Base-by-base conservation (phyloP, 2,329 filamentous ascomycete genomes). In the Parastagonospora nodorum region DNA sequence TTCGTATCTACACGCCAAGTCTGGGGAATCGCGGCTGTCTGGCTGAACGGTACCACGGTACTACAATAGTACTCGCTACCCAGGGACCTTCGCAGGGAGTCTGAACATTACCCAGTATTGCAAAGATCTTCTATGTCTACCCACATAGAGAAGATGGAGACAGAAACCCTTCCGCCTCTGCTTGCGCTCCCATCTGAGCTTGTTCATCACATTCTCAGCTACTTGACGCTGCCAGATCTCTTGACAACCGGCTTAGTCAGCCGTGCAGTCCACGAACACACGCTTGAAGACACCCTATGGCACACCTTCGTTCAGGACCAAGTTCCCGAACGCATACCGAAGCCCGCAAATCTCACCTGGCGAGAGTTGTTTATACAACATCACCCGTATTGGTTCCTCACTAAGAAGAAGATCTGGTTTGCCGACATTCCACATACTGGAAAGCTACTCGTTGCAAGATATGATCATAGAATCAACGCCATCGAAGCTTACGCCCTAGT, bases 401-500 rank as follows among this genome's bases (percentile, higher is more conserved):
- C 89, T 0, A 85, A 83, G 44, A 80, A 89, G 68, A 92, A 89
- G 72, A 78, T 97, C 57, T 97, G 92, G 92, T 93, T 96, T 66
- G 84, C 85, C 51, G 90, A 96, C 71, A 81, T 79, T 2, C 82
- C 86, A 28, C 80, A 90, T 41, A 87, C 83, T 1, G 92, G 92
- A 0, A 88, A 88, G 67, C 73, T 96, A 36, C 80, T 96, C 24
- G 67, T 96, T 33, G 81, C 83, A n/a, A 85, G 89, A 10, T 97
- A 92, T 66, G 86, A 96, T 67, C 82, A 85, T 39, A 76, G 83
- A 4, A 80, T 84, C 37, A 88, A 87, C 12, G 87, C 86, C 61
- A 96, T 97, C 48, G 89, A 94, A 74, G 91, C 85, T 2, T 91
- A 92, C 68, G 83, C 87, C 12, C 76, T 97, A 12, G 77, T 92